Conservation (phyloP, 176 grass and related monocot species). For the Poa annua region DNA sequence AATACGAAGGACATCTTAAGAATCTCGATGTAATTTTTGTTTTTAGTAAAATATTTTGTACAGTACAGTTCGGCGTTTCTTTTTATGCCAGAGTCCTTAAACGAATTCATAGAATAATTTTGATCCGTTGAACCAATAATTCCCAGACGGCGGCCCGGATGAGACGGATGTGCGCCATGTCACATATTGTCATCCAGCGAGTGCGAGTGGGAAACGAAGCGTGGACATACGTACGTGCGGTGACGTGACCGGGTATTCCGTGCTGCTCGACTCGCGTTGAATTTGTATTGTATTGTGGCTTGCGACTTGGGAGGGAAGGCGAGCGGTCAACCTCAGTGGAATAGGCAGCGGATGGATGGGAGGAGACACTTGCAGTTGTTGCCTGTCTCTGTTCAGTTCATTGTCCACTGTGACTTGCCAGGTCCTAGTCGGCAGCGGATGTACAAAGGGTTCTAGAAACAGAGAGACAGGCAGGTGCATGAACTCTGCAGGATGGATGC, state of each 20-base stretch:
- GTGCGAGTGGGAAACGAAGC: neutral
- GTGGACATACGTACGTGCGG: neutral
- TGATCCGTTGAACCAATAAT: neutral
- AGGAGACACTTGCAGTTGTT: conserved; percentile 11
- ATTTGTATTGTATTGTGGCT: neutral
- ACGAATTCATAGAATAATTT: too few relatives aligned
- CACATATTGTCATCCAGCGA: neutral
- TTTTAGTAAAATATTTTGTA: too few relatives aligned
- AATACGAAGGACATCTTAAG: too few relatives aligned
- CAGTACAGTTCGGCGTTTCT: too few relatives aligned
- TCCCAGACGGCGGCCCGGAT: neutral
- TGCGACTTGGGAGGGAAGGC: neutral
- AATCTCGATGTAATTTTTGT: too few relatives aligned
- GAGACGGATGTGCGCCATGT: neutral
- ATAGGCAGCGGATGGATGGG: neutral
- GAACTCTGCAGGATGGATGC: too few relatives aligned
- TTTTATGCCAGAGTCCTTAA: too few relatives aligned
- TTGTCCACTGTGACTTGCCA: neutral
- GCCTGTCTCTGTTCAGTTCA: neutral
- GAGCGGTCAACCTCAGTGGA: neutral
- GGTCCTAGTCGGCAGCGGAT: conserved; percentile 1
- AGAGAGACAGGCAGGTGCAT: too few relatives aligned
- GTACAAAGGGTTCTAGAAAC: neutral
- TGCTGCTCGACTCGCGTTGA: too few relatives aligned
- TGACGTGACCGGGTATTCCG: conserved; percentile 9